Conservation (phyloP, 1,284 basidiomycete species). For the Malassezia slooffiae region DNA sequence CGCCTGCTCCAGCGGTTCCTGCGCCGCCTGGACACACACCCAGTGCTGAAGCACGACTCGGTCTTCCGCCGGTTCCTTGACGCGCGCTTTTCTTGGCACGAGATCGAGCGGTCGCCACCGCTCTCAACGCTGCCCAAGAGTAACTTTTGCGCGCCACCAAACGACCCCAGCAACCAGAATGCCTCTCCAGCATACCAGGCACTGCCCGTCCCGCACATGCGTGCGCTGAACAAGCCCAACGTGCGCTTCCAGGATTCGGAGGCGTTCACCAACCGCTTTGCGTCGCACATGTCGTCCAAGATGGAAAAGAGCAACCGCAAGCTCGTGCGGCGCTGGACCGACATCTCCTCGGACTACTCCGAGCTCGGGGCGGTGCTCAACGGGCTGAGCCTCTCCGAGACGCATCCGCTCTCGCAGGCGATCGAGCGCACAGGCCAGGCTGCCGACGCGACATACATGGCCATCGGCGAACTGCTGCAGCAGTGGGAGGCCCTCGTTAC, state of each 20-base stretch:
- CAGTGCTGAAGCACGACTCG: constrained; percentile 83
- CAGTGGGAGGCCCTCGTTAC: constrained; percentile 63
- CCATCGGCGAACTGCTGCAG: constrained; percentile 62
- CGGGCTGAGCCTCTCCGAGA: constrained; percentile 83
- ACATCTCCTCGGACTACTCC: constrained; percentile 77
- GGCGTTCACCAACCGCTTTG: constrained; percentile 89
- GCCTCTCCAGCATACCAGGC: constrained; percentile 66
- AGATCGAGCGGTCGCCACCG: constrained; percentile 54
- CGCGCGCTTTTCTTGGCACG: constrained; percentile 78
- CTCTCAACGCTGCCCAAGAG: constrained; percentile 84
- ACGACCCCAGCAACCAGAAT: constrained; percentile 74
- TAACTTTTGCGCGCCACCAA: constrained; percentile 83
- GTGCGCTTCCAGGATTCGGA: constrained; percentile 84
- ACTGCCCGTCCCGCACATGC: constrained; percentile 65
- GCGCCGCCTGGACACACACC: constrained; percentile 75
- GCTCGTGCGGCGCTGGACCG: constrained; percentile 83
- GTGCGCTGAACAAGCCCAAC: constrained; percentile 29
- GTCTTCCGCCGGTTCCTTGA: constrained; percentile 91
- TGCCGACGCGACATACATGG: constrained; percentile 82
- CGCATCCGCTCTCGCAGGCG: constrained; percentile 59
- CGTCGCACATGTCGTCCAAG: constrained; percentile 72
- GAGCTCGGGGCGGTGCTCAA: constrained; percentile 92
- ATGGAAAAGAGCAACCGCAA: constrained; percentile 94
- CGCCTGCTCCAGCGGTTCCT: constrained; percentile 92
- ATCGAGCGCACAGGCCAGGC: constrained; percentile 91